A percentile compares a stretch with the other conserved stretches of the same genome.
Evolutionary conservation across 257 asterid species (phyloP).

Genomic region (Solanum tacnaense): DNA sequence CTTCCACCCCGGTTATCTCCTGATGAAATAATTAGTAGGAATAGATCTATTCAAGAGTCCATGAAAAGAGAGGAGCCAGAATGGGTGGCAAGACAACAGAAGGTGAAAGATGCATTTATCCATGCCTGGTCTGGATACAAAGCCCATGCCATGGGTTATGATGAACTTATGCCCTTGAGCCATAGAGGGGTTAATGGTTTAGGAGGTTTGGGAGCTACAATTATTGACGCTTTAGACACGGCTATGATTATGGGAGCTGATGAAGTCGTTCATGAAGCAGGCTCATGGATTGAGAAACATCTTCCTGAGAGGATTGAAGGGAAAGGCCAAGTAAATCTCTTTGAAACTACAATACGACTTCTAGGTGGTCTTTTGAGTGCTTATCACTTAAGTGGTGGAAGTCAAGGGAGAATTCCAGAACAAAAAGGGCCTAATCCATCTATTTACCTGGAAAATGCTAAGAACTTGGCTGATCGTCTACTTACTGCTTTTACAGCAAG

Average conservation of each 20-base stretch:
- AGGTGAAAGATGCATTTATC: constrained; percentile 74
- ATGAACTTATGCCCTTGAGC: constrained; percentile 95
- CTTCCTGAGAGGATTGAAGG: constrained; percentile 56
- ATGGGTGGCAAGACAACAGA: constrained; percentile 64
- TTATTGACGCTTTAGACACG: constrained; percentile 91
- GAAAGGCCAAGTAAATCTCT: constrained; percentile 85
- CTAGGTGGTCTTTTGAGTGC: constrained; percentile 97
- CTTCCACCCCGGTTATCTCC: constrained; percentile 87
- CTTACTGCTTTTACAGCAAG: constrained; percentile 81
- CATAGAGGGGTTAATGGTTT: constrained; percentile 66
- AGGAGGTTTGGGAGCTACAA: constrained; percentile 95
- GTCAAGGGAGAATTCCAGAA: constrained; percentile 31
- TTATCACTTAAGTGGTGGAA: constrained; percentile 76
- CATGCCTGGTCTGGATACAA: constrained; percentile 96
- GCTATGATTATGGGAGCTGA: constrained; percentile 91
- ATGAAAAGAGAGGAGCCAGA: constrained; percentile 26
- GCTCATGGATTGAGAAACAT: constrained; percentile 77
- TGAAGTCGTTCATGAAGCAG: constrained; percentile 70
- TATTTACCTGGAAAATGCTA: constrained; percentile 83
- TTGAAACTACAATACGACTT: constrained; percentile 88
- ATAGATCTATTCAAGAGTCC: constrained; percentile 24
- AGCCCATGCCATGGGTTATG: constrained; percentile 71
- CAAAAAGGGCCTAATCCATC: constrained; percentile 57
- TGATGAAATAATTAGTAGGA: constrained; percentile 57
- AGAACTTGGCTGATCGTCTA: constrained; percentile 75